Conservation (phyloP, 2,329 filamentous ascomycete species). For the Curvularia verruculosa region DNA sequence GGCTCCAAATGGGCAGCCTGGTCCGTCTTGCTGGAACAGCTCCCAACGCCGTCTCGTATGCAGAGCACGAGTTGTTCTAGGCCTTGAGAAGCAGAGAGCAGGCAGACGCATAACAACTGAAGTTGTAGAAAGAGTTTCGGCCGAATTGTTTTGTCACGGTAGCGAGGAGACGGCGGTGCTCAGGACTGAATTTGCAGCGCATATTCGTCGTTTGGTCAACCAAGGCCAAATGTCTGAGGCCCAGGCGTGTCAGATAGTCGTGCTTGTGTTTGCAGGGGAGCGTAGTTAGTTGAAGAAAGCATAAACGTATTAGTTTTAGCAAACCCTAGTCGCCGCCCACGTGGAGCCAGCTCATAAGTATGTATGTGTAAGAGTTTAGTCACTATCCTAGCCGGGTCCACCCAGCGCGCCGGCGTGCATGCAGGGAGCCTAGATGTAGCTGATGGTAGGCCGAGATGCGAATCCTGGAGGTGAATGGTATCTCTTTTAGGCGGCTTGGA, state of each 20-base stretch:
- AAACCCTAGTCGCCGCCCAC: not conserved
- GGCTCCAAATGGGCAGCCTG: not conserved
- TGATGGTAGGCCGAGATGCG: conserved; percentile 16
- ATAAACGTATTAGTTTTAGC: not conserved
- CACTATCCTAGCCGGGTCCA: conserved; percentile 16
- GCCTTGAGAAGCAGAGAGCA: not conserved
- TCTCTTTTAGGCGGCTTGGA: not conserved
- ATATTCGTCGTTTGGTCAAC: not conserved
- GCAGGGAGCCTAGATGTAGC: conserved; percentile 14
- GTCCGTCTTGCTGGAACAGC: not conserved
- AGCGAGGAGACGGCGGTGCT: not conserved
- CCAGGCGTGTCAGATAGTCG: not conserved
- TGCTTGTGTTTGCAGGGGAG: not conserved
- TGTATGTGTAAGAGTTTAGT: conserved; percentile 3
- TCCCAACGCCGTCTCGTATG: not conserved
- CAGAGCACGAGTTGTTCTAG: conserved; percentile 4
- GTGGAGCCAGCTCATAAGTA: not conserved
- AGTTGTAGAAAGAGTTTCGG: not conserved
- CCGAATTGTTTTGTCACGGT: not conserved
- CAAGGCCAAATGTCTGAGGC: not conserved
- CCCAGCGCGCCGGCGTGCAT: conserved; percentile 14
- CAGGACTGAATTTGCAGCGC: not conserved
- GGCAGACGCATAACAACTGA: not conserved
- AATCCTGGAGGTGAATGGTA: conserved; percentile 5
- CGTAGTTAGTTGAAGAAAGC: not conserved